Percentiles rank a stretch among this genome's conserved stretches.
Conservation (phyloP, 1,139 yeast species). For the Starmera stellimalicola region DNA sequence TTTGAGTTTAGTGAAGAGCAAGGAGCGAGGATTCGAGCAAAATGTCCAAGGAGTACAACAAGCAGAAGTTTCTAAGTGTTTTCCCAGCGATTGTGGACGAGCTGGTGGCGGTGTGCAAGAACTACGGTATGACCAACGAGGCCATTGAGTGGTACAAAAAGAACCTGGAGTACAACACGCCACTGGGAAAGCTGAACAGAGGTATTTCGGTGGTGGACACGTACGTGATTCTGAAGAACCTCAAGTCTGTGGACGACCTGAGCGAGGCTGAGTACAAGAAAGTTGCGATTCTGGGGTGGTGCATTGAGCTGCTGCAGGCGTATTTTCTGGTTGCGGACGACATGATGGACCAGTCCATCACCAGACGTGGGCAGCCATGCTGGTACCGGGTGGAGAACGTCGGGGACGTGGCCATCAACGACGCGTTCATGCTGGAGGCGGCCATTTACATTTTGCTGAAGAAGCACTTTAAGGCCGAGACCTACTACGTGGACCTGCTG, state of each 20-base stretch:
- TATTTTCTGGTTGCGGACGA: conserved; percentile 97
- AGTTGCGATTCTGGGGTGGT: conserved; percentile 92
- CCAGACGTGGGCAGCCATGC: conserved; percentile 98
- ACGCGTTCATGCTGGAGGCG: conserved; percentile 93
- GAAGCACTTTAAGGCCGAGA: conserved; percentile 74
- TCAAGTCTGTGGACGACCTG: conserved; percentile 50
- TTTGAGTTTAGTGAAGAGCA: too few species aligned
- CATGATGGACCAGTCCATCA: conserved; percentile 95
- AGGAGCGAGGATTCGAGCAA: too few species aligned
- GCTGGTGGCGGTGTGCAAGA: conserved; percentile 48
- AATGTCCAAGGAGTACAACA: conserved; percentile 23
- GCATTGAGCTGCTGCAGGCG: conserved; percentile 90
- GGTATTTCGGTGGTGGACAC: conserved; percentile 95
- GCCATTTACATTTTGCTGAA: conserved; percentile 85
- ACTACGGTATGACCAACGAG: conserved; percentile 77
- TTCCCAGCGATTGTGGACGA: conserved; percentile 79
- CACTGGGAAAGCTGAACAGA: conserved; percentile 95
- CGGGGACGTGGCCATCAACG: conserved; percentile 92
- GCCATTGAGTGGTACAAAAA: conserved; percentile 82
- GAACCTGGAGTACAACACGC: conserved; percentile 76
- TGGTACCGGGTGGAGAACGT: conserved; percentile 84
- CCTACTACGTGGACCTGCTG: conserved; percentile 80
- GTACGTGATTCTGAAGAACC: conserved; percentile 65
- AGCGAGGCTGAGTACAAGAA: conserved; percentile 63
- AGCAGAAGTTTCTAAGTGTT: conserved; percentile 57